Evolutionary conservation across 169 alveolate species (phyloP).

Genomic region (Cryptosporidium sp.): DNA sequence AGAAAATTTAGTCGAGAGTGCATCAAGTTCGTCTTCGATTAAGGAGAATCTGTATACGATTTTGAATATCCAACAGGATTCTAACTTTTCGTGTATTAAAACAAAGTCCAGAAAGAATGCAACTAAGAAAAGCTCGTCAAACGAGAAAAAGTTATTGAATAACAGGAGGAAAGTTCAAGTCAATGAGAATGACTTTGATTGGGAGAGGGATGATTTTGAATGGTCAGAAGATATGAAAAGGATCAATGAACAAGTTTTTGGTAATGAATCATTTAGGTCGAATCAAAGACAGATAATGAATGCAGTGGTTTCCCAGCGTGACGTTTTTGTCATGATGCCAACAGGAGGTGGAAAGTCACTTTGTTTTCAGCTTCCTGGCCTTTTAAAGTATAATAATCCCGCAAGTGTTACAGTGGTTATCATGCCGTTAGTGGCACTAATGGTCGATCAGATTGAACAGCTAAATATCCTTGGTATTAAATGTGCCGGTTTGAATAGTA

Average conservation of each 20-base stretch:
- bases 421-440: constrained; percentile 92
- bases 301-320: constrained; percentile 90
- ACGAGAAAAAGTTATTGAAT: background rate
- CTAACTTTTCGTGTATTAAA: background rate
- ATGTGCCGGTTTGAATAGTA: constrained; percentile 79
- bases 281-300: constrained; percentile 93
- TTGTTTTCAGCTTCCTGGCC: constrained; percentile 94
- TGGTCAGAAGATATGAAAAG: constrained; percentile 79
- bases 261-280: constrained; percentile 85
- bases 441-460: constrained; percentile 92
- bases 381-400: constrained; percentile 78
- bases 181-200: constrained; percentile 31
- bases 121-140: background rate
- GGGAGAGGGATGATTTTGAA: constrained; percentile 77
- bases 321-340: constrained; percentile 96
- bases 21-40: background rate
- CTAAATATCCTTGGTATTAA: constrained; percentile 82
- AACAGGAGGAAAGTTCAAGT: background rate
- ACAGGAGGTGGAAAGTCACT: constrained; percentile 98
- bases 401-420: constrained; percentile 91
- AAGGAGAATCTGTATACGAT: constrained; percentile 35
- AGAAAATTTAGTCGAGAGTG: background rate
- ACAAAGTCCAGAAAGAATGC: background rate
- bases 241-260: constrained; percentile 80
- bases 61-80: background rate